Evolutionary conservation across 1,139 yeast species (phyloP), one percentile per base, ranked within the genome.

Genomic region (Nakaseomyces sp.): DNA sequence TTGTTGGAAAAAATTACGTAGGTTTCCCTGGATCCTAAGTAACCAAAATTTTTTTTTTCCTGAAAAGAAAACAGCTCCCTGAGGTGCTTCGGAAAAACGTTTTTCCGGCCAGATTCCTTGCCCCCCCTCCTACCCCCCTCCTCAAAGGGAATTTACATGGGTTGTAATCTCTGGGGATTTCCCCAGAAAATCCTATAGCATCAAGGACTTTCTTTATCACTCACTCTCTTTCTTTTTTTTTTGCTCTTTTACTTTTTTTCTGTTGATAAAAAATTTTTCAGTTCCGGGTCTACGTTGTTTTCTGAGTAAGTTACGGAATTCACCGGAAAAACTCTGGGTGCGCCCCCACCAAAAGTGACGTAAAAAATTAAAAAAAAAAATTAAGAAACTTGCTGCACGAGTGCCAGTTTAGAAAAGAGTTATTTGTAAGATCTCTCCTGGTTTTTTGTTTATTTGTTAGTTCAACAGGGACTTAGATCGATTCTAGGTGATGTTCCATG

Each of bases 321-420:
- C 36, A 32, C 24, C 36, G 36, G 36, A 32, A 32, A 17, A 32
- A 32, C 36, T n/a, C n/a, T 16, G n/a, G n/a, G n/a, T 7, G 10
- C 31, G n/a, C 10, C 36, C 36, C 36, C 36, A 32, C 36, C 36
- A 32, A 32, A 18, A 18, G 36, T 32, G 36, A 32, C 36, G 36
- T 32, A 18, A 12, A 22, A 22, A 22, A 22, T 22, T 22, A 22
- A 22, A 2, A 22, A 22, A 22, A 22, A 22, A 20, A 20, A 20
- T 5, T 8, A 20, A 22, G 6, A 2, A n/a, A n/a, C 1, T 6
- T 29, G 32, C 32, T 29, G 18, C 32, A 29, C 29, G 29, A 10
- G 29, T 7, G 13, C 5, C 29, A 10, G 29, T n/a, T 26, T n/a
- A n/a, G n/a, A n/a, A n/a, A n/a, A n/a, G n/a, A n/a, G n/a, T n/a